These are phyloP conservation scores for Tolypocladium sp. DNA, from an alignment of 2,329 filamentous ascomycete genomes.

Conservation along the genomic window DNA sequence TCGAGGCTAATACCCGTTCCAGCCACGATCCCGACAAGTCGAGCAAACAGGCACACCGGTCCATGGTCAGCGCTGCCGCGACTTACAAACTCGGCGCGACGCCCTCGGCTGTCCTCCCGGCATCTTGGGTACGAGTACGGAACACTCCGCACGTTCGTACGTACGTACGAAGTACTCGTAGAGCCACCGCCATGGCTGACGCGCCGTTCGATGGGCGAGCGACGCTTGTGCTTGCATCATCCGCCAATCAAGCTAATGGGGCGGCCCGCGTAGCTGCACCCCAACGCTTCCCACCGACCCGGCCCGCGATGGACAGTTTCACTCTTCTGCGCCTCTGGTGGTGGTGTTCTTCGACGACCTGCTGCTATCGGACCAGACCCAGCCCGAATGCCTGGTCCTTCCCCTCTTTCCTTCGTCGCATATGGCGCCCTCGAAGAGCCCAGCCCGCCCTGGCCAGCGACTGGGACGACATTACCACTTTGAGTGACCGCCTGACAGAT, in stretches of 20 bases:
- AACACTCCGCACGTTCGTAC: too few species aligned
- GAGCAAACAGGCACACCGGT: not conserved
- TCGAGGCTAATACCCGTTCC: not conserved
- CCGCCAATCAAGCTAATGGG: not conserved
- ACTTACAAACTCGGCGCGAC: not conserved
- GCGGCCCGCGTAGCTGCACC: not conserved
- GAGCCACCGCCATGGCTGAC: not conserved
- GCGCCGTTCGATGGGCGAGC: not conserved
- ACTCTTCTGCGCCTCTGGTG: not conserved
- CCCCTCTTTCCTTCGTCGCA: not conserved
- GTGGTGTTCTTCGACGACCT: not conserved
- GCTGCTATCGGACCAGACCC: not conserved
- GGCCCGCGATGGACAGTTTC: not conserved
- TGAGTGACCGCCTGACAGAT: not conserved
- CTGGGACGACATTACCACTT: not conserved
- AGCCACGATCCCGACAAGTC: not conserved
- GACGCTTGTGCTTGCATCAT: not conserved
- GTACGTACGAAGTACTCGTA: not conserved
- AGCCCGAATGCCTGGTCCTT: not conserved
- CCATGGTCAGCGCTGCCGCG: not conserved
- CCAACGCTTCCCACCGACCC: not conserved
- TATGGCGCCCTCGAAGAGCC: not conserved
- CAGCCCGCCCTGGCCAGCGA: not conserved
- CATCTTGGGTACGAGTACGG: too few species aligned
- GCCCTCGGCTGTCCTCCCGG: too few species aligned